Evolutionary conservation across 352 stramenopile genomes (phyloP), one percentile per base, ranked within the genome.

Genomic region (Pythium grandisporangium): DNA sequence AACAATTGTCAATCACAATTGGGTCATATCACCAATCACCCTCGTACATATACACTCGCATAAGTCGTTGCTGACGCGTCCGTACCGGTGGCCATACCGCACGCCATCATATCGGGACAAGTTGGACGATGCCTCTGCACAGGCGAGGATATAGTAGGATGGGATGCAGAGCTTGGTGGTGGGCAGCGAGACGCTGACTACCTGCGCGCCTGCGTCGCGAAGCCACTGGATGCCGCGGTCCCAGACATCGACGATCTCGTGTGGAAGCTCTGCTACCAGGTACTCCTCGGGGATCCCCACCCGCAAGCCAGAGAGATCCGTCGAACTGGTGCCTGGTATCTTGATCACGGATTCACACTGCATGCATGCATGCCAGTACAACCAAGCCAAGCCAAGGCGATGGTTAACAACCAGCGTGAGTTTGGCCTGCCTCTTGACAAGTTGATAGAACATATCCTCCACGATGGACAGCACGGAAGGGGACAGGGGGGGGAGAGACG

Each of bases 91-190:
- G 27, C 88, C 86, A 32, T 96, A 97, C 41, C 83, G 77, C 41
- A 99, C 84, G 12, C 95, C 95, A 63, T 99, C 95, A 59, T 99
- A 99, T 30, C 96, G 77, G 35, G 88, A 95, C 34, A 99, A 69
- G 60, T 99, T 99, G 1, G 95, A 98, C 24, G 90, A 97, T 10
- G 96, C 96, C 67, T 99, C 96, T 2, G 96, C 95, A 52, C 92
- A 97, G 8, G 95, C 93, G 29, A 99, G 61, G n/a, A 99, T 96
- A 58, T 99, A 99, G 58, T 99, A 99, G 2, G 95, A 83, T 26
- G 96, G 81, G 30, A 98, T 84, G 20, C 87, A 93, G 20, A 87
- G 64, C 70, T 77, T 94, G 19, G 61, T 91, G 13, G 74, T 85
- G 2, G 77, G 77, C 13, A 93, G 53, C 7, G 77, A 90, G 3